Percentiles rank a stretch among this genome's conserved stretches.
Conservation (phyloP, 768 basidiomycete genomes). For the Trametopsis cervina region DNA sequence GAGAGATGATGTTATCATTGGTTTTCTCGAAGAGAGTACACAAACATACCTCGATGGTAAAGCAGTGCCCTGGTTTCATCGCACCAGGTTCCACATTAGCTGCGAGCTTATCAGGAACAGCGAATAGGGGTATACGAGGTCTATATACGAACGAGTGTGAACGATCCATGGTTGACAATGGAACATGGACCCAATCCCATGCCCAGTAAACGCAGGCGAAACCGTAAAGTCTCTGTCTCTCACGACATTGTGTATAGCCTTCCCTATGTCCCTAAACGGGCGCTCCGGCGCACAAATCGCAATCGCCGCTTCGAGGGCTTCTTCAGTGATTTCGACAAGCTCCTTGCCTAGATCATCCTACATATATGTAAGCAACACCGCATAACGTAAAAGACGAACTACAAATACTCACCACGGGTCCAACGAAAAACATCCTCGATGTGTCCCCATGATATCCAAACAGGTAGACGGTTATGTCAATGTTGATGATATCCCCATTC, state of each 20-base stretch:
- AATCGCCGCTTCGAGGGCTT: constrained; percentile 68
- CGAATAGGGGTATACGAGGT: background rate
- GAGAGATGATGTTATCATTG: background rate
- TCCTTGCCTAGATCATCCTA: constrained; percentile 68
- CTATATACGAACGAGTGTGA: constrained; percentile 51
- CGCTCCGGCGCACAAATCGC: constrained; percentile 63
- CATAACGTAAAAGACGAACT: background rate
- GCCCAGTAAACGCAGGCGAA: constrained; percentile 71
- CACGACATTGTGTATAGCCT: constrained; percentile 53
- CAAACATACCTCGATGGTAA: constrained; percentile 78
- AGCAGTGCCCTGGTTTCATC: constrained; percentile 84
- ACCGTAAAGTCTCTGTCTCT: constrained; percentile 46
- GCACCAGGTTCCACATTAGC: constrained; percentile 77
- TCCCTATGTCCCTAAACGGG: constrained; percentile 65
- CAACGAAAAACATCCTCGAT: constrained; percentile 76
- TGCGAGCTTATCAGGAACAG: constrained; percentile 20
- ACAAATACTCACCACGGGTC: constrained; percentile 54
- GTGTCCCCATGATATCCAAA: constrained; percentile 89
- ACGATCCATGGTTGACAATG: constrained; percentile 81
- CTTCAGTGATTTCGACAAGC: constrained; percentile 54
- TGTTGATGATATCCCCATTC: constrained; percentile 81
- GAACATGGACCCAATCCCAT: constrained; percentile 80
- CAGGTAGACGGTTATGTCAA: constrained; percentile 83
- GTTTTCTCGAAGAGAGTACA: background rate
- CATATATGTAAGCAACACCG: background rate